These are phyloP conservation scores for Suhomyces ambrosiae DNA, from an alignment of 1,139 yeast species.

Conservation along the genomic window DNA sequence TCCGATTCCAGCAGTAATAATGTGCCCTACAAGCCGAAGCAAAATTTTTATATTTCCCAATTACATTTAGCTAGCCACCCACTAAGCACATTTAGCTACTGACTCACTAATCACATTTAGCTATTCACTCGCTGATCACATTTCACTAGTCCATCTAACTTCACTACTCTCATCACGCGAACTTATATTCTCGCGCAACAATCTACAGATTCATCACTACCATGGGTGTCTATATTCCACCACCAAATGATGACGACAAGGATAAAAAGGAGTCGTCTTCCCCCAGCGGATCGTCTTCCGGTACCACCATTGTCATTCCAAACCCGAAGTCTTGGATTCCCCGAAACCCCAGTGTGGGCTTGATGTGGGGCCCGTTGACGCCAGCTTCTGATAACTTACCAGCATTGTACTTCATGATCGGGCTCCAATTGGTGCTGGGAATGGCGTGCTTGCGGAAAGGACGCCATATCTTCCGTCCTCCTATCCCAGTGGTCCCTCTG, in stretches of 20 bases:
- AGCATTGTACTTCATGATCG: constrained; percentile 51
- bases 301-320: constrained; percentile 24
- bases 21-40: too few relatives aligned
- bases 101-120: too few relatives aligned
- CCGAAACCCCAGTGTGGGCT: constrained; percentile 56
- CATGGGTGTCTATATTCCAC: constrained; percentile 24
- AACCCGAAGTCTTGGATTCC: constrained; percentile 31
- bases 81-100: too few relatives aligned
- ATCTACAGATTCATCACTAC: too few relatives aligned
- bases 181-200: background rate
- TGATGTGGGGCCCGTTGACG: constrained; percentile 64
- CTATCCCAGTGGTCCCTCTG: constrained; percentile 17
- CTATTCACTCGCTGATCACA: too few relatives aligned
- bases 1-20: too few relatives aligned
- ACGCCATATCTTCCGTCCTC: constrained; percentile 17
- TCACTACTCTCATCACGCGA: background rate
- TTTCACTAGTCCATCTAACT: too few relatives aligned
- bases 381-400: constrained; percentile 61
- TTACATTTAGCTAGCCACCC: too few relatives aligned
- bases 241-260: constrained; percentile 21
- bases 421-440: constrained; percentile 51
- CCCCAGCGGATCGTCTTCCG: constrained; percentile 11
- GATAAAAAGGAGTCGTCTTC: constrained; percentile 1
- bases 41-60: too few relatives aligned
- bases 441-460: constrained; percentile 29